Evolutionary conservation across 257 asterid species (phyloP).

Genomic region (Penstemon davidsonii): DNA sequence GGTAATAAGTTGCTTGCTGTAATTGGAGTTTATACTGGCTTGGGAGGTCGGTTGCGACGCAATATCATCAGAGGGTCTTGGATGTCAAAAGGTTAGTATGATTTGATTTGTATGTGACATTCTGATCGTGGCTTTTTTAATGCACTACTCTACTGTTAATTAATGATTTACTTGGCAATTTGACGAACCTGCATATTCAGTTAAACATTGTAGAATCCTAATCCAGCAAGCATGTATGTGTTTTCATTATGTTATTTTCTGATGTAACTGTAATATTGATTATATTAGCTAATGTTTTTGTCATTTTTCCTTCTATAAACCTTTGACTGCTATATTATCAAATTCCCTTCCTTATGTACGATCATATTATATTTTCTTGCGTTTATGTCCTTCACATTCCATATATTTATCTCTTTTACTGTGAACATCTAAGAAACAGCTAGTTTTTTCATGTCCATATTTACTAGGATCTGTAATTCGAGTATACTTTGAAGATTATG

Average conservation of each 20-base stretch:
- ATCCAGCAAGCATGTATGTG: constrained; percentile 1
- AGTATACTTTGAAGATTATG: constrained; percentile 1
- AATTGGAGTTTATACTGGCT: constrained; percentile 85
- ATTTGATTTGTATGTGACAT: constrained; percentile 1
- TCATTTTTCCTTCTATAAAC: neutral
- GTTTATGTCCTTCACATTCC: too few relatives aligned
- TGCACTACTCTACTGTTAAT: constrained; percentile 1
- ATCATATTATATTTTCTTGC: too few relatives aligned
- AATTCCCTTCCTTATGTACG: too few relatives aligned
- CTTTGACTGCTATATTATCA: too few relatives aligned
- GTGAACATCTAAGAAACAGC: too few relatives aligned
- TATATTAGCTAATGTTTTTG: neutral
- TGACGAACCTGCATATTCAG: neutral
- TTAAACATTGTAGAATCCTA: neutral
- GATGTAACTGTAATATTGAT: neutral
- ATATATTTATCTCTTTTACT: too few relatives aligned
- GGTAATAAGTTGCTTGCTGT: constrained; percentile 73
- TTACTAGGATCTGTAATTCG: constrained; percentile 3
- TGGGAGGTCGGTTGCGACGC: constrained; percentile 76
- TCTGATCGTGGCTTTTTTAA: neutral
- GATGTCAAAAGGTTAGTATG: constrained; percentile 71
- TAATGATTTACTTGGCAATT: constrained; percentile 9
- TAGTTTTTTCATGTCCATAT: neutral
- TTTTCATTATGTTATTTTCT: neutral
- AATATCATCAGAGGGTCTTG: constrained; percentile 73